Conservation (phyloP, 2,329 filamentous ascomycete species). For the Colletotrichum melonis region DNA sequence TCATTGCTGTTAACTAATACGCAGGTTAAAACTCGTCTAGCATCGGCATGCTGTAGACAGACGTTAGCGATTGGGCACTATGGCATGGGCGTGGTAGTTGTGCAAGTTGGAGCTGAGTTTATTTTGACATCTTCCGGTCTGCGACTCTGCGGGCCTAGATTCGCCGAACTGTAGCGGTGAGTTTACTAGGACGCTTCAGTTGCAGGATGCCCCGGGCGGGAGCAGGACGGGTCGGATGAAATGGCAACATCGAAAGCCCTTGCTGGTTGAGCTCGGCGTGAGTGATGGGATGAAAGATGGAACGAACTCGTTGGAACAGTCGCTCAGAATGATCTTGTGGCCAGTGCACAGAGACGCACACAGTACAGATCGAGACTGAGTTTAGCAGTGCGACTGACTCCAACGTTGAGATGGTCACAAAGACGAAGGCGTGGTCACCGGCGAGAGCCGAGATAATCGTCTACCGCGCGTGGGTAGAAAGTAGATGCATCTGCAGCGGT, state of each 20-base stretch:
- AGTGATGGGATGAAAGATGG: neutral
- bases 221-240: neutral
- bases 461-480: neutral
- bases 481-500: neutral
- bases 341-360: neutral
- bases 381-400: no score
- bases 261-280: neutral
- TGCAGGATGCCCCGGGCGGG: neutral
- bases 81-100: no score
- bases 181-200: neutral
- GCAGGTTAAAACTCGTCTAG: neutral
- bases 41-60: no score
- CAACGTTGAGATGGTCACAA: no score
- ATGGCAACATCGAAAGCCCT: neutral
- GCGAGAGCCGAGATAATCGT: neutral
- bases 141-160: neutral
- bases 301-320: neutral
- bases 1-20: neutral
- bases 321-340: neutral
- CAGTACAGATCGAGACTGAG: neutral
- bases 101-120: neutral
- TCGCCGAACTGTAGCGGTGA: slow-evolving; percentile 9
- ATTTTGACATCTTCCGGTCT: slow-evolving; percentile 2
- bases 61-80: no score
- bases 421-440: no score